Evolutionary conservation across 495 filamentous ascomycete genomes (phyloP), one percentile per base, ranked within the genome.

Genomic region (Trypethelium eluteriae): DNA sequence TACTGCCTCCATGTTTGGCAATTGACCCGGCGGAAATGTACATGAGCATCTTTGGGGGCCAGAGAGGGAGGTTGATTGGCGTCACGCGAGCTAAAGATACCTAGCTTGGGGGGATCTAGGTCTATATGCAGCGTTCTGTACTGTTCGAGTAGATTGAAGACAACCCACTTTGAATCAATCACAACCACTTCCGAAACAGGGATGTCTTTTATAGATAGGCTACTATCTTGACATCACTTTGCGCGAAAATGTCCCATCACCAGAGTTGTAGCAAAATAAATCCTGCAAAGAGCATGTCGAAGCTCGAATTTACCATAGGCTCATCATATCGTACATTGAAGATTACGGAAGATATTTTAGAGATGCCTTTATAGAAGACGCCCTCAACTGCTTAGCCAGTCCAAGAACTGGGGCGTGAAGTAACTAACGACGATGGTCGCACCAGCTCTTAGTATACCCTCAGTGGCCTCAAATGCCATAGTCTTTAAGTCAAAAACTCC

Each of bases 401-500:
- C 91, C 69, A 98, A 77, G 71, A 98, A 95, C 49, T 96, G 88
- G 6, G 95, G 94, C 0, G 88, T 90, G 73, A 98, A 98, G 75
- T 98, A 98, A 75, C 84, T 93, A 68, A 98, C 80, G 53, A 98
- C 83, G 72, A 98, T 96, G 2, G 85, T 89, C 12, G 95, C 94
- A 38, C 94, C 94, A 56, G 94, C 94, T 69, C 94, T 84, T 62
- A 98, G 76, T 66, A 98, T 98, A 1, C 93, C 90, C 73, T 98
- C 89, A 0, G 92, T 92, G 66, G 88, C 87, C 77, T 98, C 94
- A 73, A 95, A 93, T 0, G 90, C 95, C 91, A 97, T 97, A 2
- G 88, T 82, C 78, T 92, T 95, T 74, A 98, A 79, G 76, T 96
- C 93, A 74, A 98, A 98, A n/a, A 98, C 94, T 0, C 94, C 94